Conservation (phyloP, 805 yeast genomes). For the Pichia paraexigua region DNA sequence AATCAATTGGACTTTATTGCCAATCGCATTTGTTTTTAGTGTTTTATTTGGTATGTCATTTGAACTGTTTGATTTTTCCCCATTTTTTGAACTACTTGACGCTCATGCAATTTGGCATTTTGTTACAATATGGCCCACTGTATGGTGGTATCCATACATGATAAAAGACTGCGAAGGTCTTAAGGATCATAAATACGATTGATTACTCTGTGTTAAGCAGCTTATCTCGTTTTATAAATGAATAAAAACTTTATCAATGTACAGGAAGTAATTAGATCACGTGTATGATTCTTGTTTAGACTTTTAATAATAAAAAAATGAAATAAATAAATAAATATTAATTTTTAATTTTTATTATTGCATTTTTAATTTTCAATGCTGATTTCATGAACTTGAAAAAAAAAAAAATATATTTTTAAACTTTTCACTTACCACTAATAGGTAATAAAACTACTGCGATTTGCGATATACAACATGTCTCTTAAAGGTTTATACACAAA, state of each 20-base stretch:
- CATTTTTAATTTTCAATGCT: no score
- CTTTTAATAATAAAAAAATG: no score
- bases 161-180: constrained; percentile 34
- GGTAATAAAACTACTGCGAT: background rate
- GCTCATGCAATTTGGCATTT: constrained; percentile 95
- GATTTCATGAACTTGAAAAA: no score
- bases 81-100: constrained; percentile 60
- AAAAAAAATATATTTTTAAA: no score
- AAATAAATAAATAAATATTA: no score
- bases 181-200: constrained; percentile 23
- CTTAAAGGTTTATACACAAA: constrained; percentile 13
- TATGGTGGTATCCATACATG: constrained; percentile 61
- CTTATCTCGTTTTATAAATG: background rate
- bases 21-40: constrained; percentile 40
- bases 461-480: background rate
- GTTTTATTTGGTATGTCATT: constrained; percentile 76
- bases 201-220: background rate
- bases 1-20: constrained; percentile 40
- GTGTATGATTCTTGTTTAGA: no score
- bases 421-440: no score
- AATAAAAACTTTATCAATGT: background rate
- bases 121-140: constrained; percentile 75
- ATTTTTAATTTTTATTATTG: no score
- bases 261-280: no score
- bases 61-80: constrained; percentile 86